Conservation (phyloP, 306 rosid genomes). For the Ziziphus jujuba region DNA sequence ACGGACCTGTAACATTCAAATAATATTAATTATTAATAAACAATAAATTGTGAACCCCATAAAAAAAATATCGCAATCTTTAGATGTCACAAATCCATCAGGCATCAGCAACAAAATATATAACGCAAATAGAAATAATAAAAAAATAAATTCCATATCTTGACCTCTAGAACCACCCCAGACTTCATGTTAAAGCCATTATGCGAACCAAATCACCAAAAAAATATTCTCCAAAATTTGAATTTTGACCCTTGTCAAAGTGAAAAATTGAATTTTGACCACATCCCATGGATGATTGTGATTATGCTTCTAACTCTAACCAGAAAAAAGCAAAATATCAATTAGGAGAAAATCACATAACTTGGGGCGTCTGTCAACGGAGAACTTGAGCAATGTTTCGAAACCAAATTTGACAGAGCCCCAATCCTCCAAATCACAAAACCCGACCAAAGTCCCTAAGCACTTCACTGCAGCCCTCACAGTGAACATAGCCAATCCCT, state of each 20-base stretch:
- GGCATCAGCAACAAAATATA: background rate
- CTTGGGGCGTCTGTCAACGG: conserved; percentile 88
- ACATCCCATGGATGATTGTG: too few species aligned
- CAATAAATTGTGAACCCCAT: background rate
- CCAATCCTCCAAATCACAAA: conserved; percentile 87
- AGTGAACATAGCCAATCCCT: conserved; percentile 49
- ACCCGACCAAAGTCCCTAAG: conserved; percentile 69
- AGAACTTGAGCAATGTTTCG: conserved; percentile 60
- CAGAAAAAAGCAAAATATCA: too few species aligned
- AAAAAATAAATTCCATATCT: background rate
- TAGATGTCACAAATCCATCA: background rate
- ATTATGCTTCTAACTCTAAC: too few species aligned
- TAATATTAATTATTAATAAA: background rate
- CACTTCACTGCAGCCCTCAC: conserved; percentile 77
- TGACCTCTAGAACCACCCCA: too few species aligned
- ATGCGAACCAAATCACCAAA: too few species aligned
- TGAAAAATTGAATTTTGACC: too few species aligned
- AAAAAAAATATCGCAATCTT: too few species aligned
- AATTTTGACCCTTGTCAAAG: too few species aligned
- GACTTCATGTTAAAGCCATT: too few species aligned
- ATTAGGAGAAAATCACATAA: conserved; percentile 30
- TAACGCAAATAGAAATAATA: background rate
- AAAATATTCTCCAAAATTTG: too few species aligned
- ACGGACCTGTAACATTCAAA: conserved; percentile 56
- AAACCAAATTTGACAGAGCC: conserved; percentile 61